Base-by-base conservation (phyloP, 768 basidiomycete species). In the Termitomyces sp. region DNA sequence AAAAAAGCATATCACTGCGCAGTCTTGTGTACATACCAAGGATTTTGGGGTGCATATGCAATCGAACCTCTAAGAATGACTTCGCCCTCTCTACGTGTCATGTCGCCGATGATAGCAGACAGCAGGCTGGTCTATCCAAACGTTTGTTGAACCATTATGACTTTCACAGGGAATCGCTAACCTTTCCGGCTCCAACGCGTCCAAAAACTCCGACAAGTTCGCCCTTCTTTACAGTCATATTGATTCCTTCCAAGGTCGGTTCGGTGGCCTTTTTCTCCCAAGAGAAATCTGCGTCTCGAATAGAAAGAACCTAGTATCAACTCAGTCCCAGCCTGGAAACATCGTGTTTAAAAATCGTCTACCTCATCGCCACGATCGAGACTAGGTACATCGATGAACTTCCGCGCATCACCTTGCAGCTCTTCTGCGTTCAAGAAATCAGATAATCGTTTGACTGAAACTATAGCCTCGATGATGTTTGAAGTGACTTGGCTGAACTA, bases 181-280 rank as follows among this genome's bases (percentile, higher is more conserved):
- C 89, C 81, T 98, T 98, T 55, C 96, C 95, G 40, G 86, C 83
- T 9, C 94, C 95, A 24, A 98, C 94, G 22, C 91, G 86, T 16
- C 96, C 96, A 18, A 96, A 79, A 7, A 98, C 73, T 3, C 88
- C 92, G 0, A 94, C 77, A 6, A 98, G 72, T 63, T 97, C 90
- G 7, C 95, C 94, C 68, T 92, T 95, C 53, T 78, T 81, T 2
- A 90, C 84, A 0, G 76, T 77, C 22, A 98, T 63, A 64, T 86
- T 83, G 63, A 98, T 87, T 53, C 84, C 86, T 67, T 92, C 87
- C 9, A 98, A 78, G 0, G 85, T 85, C 0, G 92, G 83, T 43
- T 81, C 75, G 7, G 70, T 63, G 0, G 76, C 75, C 3, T 77
- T 74, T 58, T 80, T 82, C 22, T 75, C 74, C 96, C 96, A 98